phyloP scores from a whole-genome alignment of 768 basidiomycete species.

The Agaricus blazei region DNA sequence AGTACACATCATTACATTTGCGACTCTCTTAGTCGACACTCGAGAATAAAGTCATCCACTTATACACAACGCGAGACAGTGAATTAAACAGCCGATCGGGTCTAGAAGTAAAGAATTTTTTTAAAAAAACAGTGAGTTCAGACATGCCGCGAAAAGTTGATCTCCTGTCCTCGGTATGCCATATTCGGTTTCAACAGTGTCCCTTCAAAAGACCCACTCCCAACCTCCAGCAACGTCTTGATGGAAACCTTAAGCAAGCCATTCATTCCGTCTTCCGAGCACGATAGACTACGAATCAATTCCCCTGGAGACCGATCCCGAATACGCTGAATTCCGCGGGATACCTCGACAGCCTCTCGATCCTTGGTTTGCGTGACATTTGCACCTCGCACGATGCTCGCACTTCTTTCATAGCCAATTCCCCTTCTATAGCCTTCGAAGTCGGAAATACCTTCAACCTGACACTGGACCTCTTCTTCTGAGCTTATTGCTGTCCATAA shows the following conservation, averaged over 20 bases:
- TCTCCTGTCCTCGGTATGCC: background rate
- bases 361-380: background rate
- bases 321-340: background rate
- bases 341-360: background rate
- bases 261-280: background rate
- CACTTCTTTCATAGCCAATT: background rate
- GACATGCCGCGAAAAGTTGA: background rate
- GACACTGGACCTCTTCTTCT: constrained; percentile 7
- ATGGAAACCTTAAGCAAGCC: background rate
- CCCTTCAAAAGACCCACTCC: background rate
- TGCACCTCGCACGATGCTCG: background rate
- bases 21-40: too few species aligned
- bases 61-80: background rate
- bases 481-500: background rate
- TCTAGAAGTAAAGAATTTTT: too few species aligned
- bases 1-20: too few species aligned
- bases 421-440: background rate
- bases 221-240: background rate
- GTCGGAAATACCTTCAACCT: constrained; percentile 5
- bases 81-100: background rate
- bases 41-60: too few species aligned
- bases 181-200: background rate
- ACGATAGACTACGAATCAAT: background rate
- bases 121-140: background rate
- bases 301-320: background rate